phyloP scores from a whole-genome alignment of 2,329 filamentous ascomycete genomes.

The Aspergillus vadensis region DNA sequence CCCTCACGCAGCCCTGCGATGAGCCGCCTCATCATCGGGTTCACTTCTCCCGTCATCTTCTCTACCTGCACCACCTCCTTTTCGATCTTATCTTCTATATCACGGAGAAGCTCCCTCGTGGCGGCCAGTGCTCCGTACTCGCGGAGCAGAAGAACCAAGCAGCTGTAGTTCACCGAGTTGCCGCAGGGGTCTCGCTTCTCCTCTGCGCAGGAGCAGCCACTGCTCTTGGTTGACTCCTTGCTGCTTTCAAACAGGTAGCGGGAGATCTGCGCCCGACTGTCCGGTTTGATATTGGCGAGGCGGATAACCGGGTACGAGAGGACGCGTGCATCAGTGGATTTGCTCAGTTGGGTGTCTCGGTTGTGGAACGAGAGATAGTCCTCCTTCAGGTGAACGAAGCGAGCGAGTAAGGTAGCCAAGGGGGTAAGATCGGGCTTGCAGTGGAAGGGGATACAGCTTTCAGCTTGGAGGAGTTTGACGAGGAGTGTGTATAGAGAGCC shows the following conservation, averaged over 20 bases:
- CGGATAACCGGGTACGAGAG: constrained; percentile 1
- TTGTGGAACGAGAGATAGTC: not conserved
- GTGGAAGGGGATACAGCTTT: not conserved
- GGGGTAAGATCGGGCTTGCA: not conserved
- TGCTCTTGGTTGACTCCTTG: not conserved
- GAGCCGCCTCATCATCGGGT: not conserved
- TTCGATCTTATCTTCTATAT: constrained; percentile 8
- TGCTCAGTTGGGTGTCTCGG: not conserved
- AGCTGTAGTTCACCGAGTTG: not conserved
- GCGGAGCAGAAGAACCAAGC: not conserved
- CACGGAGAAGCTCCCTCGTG: not conserved
- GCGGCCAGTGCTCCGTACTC: not conserved
- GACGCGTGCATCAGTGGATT: not conserved
- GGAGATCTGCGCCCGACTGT: not conserved
- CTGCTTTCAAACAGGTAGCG: not conserved
- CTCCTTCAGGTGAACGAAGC: not conserved
- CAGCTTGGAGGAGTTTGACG: not conserved
- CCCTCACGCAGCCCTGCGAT: not conserved
- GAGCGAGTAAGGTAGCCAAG: not conserved
- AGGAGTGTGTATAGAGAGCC: not conserved
- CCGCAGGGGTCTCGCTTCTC: not conserved
- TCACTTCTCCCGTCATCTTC: constrained; percentile 1
- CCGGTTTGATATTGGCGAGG: not conserved
- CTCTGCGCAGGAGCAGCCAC: not conserved
- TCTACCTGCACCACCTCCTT: constrained; percentile 4